Percentiles rank a stretch among this genome's conserved stretches.
phyloP scores from a whole-genome alignment of 23 red algal genomes.

The Gracilaria gracilis region DNA sequence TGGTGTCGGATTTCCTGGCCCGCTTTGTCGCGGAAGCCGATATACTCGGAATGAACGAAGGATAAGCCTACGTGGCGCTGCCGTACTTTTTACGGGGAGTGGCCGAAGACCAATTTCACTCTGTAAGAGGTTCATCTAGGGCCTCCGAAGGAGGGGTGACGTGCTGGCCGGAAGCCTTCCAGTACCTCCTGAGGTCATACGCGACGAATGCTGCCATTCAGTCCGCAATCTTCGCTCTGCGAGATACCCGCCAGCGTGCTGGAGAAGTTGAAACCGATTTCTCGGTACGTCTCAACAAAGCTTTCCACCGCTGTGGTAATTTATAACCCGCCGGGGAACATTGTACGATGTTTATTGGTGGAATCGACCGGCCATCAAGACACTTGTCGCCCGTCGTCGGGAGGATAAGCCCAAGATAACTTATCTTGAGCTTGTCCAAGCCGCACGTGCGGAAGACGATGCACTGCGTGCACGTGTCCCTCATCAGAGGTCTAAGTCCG shows the following conservation, averaged over 20 bases:
- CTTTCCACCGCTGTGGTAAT: too few relatives aligned
- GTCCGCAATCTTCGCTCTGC: background rate
- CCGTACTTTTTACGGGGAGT: slow-evolving; percentile 3
- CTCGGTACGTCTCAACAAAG: too few relatives aligned
- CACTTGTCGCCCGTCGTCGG: background rate
- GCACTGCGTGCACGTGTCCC: background rate
- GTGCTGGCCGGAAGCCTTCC: background rate
- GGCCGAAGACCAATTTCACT: background rate
- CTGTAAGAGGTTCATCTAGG: background rate
- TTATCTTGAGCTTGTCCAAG: too few relatives aligned
- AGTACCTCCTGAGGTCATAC: background rate
- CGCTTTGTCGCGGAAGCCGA: slow-evolving; percentile 11
- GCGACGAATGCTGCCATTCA: background rate
- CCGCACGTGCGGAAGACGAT: too few relatives aligned
- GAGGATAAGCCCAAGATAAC: too few relatives aligned
- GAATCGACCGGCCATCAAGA: too few relatives aligned
- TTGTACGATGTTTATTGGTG: too few relatives aligned
- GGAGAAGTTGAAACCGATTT: too few relatives aligned
- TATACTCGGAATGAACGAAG: background rate
- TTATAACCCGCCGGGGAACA: too few relatives aligned
- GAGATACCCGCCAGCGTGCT: background rate
- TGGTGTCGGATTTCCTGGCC: background rate
- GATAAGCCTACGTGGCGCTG: background rate
- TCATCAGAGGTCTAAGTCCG: background rate
- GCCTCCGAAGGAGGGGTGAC: background rate